A percentile compares a stretch with the other conserved stretches of the same genome.
These are phyloP conservation scores for Dactylonectria macrodidyma DNA, from an alignment of 2,329 filamentous ascomycete genomes.

Conservation along the genomic window DNA sequence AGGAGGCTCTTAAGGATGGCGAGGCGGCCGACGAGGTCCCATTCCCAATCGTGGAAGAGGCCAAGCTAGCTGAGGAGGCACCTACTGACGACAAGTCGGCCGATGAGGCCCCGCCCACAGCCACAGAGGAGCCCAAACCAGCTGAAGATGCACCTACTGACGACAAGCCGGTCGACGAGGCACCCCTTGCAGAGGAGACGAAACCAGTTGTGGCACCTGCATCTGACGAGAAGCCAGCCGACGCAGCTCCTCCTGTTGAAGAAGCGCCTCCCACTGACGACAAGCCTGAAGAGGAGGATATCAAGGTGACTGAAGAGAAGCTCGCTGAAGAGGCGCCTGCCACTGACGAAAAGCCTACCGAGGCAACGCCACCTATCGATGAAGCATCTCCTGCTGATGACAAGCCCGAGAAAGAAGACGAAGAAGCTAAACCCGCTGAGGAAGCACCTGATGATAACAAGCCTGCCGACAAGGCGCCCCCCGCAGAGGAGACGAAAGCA, in stretches of 20 bases:
- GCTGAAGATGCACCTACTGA: conserved; percentile 21
- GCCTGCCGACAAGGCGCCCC: conserved; percentile 28
- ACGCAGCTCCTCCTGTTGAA: conserved; percentile 28
- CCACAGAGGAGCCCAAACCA: conserved; percentile 25
- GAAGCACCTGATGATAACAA: conserved; percentile 35
- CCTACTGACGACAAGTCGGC: conserved; percentile 18
- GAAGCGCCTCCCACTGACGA: conserved; percentile 16
- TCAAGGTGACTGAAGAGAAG: not conserved
- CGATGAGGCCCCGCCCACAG: conserved; percentile 14
- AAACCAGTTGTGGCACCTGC: not conserved
- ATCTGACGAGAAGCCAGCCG: conserved; percentile 18
- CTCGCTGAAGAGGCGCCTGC: conserved; percentile 11
- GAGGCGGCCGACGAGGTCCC: conserved; percentile 19
- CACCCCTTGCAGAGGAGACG: conserved; percentile 18
- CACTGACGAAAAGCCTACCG: conserved; percentile 18
- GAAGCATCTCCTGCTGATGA: conserved; percentile 18
- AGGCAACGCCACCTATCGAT: conserved; percentile 28
- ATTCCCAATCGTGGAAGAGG: conserved; percentile 18
- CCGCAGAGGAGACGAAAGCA: conserved; percentile 9
- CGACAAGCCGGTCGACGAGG: conserved; percentile 33
- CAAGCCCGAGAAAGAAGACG: conserved; percentile 8
- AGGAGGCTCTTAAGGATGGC: conserved; percentile 21
- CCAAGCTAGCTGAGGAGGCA: conserved; percentile 20
- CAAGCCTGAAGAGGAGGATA: conserved; percentile 2
- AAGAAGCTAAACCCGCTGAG: conserved; percentile 40